These are phyloP conservation scores for Tephrocybe sp. DNA, from an alignment of 768 basidiomycete species.

Conservation along the genomic window DNA sequence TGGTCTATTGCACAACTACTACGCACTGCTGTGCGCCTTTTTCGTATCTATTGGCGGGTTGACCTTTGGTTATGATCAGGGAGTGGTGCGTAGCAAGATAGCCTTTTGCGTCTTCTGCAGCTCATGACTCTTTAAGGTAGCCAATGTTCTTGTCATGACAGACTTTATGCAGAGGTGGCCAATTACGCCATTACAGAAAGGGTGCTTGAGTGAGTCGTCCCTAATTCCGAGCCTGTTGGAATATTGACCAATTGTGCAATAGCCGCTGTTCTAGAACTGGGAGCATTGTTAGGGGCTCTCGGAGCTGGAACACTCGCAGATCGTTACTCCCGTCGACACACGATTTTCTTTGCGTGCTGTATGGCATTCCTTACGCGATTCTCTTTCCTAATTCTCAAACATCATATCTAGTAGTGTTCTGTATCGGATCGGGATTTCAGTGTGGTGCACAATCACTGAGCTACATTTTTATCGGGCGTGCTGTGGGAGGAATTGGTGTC, in stretches of 20 bases:
- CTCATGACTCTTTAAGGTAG: slow-evolving; percentile 41
- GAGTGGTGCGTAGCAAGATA: slow-evolving; percentile 43
- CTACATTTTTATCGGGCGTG: slow-evolving; percentile 66
- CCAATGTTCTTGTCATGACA: slow-evolving; percentile 81
- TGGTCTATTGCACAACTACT: slow-evolving; percentile 64
- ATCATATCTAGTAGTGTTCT: slow-evolving; percentile 53
- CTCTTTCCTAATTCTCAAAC: background rate
- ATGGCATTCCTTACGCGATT: slow-evolving; percentile 18
- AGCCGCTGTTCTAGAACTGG: slow-evolving; percentile 80
- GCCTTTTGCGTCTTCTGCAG: background rate
- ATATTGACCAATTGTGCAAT: background rate
- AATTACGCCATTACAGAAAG: slow-evolving; percentile 68
- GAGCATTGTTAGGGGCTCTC: slow-evolving; percentile 75
- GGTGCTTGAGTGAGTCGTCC: slow-evolving; percentile 63
- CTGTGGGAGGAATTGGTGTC: slow-evolving; percentile 78
- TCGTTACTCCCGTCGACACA: slow-evolving; percentile 58
- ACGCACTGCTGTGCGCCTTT: slow-evolving; percentile 62
- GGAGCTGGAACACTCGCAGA: slow-evolving; percentile 67
- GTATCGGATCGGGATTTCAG: slow-evolving; percentile 70
- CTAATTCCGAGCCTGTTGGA: background rate
- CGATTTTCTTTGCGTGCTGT: slow-evolving; percentile 72
- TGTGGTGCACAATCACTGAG: slow-evolving; percentile 51
- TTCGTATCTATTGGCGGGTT: slow-evolving; percentile 78
- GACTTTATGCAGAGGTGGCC: slow-evolving; percentile 72
- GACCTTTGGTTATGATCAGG: slow-evolving; percentile 83